Evolutionary conservation across 768 basidiomycete genomes (phyloP), one percentile per base, ranked within the genome.

Genomic region (Leccinum arenicola): DNA sequence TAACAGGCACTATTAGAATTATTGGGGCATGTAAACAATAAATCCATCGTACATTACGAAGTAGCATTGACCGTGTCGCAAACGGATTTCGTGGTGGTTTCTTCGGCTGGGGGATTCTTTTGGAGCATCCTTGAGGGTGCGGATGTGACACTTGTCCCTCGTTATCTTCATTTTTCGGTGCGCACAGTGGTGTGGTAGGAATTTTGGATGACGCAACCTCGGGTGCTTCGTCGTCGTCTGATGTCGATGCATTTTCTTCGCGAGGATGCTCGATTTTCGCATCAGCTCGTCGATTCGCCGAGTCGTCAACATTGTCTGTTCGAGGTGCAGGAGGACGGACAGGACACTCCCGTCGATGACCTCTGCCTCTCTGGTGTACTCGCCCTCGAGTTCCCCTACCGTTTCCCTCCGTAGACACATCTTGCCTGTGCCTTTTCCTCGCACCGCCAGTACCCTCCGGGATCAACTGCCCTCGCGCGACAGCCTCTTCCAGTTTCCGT

Each of bases 401-500:
- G 23, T 53, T 47, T 15, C 58, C 59, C 33, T 63, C 64, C 1
- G 14, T 49, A 2, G 52, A 50, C 23, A 45, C 38, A 52, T 70
- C 69, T 29, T 78, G 78, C 40, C 66, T 68, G 25, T 74, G 66
- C 51, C 79, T 80, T 66, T 85, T 86, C 58, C 67, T 71, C 48
- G 72, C 66, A 6, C 77, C 71, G 17, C 77, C 70, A 14, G 76
- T 68, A 35, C 84, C 81, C 50, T 78, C 76, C 0, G 80, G 74
- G 31, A 79, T 75, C 31, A 92, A 73, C 72, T 95, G 89, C 1
- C 94, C 94, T 55, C 89, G 82, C n/a, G 85, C 85, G 35, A 84
- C 75, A 9, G 93, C 94, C 62, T 93, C 92, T 60, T 87, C 82
- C 23, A 85, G 70, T 68, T 89, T 93, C 63, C 83, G 80, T 65